Evolutionary conservation across 164 flowering plant species (phyloP).

Genomic region (Euptelea pleiosperma): DNA sequence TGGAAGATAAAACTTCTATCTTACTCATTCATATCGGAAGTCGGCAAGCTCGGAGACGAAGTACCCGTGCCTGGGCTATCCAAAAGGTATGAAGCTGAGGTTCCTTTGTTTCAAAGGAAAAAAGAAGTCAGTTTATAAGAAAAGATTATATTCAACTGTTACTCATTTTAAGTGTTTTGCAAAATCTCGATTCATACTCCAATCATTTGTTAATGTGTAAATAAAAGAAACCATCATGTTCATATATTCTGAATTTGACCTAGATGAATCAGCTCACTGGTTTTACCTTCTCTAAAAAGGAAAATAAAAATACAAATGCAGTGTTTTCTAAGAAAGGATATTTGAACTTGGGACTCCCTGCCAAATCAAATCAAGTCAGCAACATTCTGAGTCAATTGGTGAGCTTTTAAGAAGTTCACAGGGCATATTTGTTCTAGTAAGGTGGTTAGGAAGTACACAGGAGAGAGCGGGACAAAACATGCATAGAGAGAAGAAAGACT

Average conservation of each 20-base stretch:
- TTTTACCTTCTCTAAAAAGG: neutral
- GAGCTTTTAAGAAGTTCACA: neutral
- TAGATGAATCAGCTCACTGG: neutral
- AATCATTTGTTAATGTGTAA: neutral
- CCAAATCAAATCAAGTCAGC: neutral
- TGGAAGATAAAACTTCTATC: constrained; percentile 6
- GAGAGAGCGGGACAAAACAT: neutral
- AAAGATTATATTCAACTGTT: neutral
- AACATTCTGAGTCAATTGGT: too few species aligned
- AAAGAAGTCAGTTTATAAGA: neutral
- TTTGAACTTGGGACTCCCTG: neutral
- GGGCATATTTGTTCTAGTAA: neutral
- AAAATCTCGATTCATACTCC: too few species aligned
- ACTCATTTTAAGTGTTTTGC: neutral
- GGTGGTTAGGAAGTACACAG: neutral
- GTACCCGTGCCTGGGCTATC: constrained; percentile 36
- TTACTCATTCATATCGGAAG: constrained; percentile 53
- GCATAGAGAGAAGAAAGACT: neutral
- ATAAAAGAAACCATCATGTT: neutral
- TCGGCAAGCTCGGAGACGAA: constrained; percentile 34
- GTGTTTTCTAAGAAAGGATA: too few species aligned
- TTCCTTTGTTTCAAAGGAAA: constrained; percentile 13
- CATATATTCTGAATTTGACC: neutral
- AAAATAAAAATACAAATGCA: too few species aligned
- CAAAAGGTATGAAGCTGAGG: constrained; percentile 40